Percentiles rank a stretch among this genome's conserved stretches.
These are phyloP conservation scores for Arthrinium phaeospermum DNA, from an alignment of 2,329 filamentous ascomycete species.

Conservation along the genomic window DNA sequence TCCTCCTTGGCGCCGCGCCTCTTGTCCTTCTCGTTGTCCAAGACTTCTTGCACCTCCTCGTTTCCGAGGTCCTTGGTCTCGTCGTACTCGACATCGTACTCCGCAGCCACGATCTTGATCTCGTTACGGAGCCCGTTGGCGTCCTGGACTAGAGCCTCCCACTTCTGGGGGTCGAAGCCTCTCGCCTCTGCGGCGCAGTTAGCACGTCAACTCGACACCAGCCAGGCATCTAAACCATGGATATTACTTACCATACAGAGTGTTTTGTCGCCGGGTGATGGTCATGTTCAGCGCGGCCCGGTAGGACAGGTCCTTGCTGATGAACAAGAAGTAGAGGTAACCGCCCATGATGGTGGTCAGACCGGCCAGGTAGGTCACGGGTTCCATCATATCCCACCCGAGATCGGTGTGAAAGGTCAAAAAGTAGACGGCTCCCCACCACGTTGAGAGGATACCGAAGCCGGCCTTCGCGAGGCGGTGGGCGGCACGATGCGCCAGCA, in stretches of 20 bases:
- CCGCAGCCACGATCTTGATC: conserved; percentile 78
- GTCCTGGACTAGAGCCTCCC: conserved; percentile 81
- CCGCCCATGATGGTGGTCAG: conserved; percentile 85
- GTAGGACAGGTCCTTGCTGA: conserved; percentile 89
- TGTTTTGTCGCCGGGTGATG: conserved; percentile 76
- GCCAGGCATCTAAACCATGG: not conserved
- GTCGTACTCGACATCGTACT: conserved; percentile 92
- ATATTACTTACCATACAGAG: conserved; percentile 65
- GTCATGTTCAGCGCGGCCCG: conserved; percentile 87
- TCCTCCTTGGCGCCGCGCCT: conserved; percentile 44
- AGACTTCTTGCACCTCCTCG: conserved; percentile 64
- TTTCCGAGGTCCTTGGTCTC: conserved; percentile 74
- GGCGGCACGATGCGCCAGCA: conserved; percentile 75
- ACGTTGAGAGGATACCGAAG: conserved; percentile 73
- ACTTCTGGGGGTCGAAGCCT: conserved; percentile 77
- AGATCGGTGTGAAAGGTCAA: conserved; percentile 74
- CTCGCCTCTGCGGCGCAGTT: conserved; percentile 51
- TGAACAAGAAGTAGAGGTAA: conserved; percentile 93
- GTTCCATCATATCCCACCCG: conserved; percentile 92
- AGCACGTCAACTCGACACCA: not conserved
- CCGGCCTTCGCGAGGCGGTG: conserved; percentile 82
- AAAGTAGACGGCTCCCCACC: conserved; percentile 85
- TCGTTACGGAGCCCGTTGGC: conserved; percentile 79
- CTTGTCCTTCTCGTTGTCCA: conserved; percentile 58
- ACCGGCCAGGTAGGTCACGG: conserved; percentile 88